phyloP scores from a whole-genome alignment of 805 yeast species.

The Kockiozyma suomiensis region DNA sequence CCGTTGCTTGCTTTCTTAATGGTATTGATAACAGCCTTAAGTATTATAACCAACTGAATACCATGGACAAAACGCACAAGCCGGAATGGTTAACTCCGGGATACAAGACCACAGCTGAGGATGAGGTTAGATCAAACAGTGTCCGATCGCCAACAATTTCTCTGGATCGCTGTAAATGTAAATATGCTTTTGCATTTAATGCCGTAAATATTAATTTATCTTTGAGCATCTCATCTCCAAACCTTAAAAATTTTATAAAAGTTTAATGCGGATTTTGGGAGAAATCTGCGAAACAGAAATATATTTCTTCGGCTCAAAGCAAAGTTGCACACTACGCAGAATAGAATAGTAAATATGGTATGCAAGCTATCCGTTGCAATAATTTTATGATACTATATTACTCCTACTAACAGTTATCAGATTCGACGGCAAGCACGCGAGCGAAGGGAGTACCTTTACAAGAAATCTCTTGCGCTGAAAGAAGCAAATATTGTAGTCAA shows the following conservation, averaged over 20 bases:
- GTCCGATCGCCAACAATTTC: no score
- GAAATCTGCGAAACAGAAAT: not conserved
- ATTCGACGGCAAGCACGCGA: constrained; percentile 90
- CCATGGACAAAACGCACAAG: no score
- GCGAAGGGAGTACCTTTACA: constrained; percentile 87
- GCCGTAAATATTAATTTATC: not conserved
- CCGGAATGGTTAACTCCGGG: no score
- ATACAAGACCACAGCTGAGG: no score
- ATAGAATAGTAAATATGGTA: not conserved
- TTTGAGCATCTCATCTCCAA: not conserved
- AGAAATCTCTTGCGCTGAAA: constrained; percentile 85
- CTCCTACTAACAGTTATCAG: constrained; percentile 8
- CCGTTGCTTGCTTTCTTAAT: not conserved
- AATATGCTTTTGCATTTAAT: not conserved
- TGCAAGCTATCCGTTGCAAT: not conserved
- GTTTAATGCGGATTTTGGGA: not conserved
- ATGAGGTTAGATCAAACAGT: not conserved
- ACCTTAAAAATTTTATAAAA: not conserved
- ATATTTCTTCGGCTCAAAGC: not conserved
- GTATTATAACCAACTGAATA: no score
- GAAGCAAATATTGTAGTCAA: constrained; percentile 85
- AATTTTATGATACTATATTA: no score
- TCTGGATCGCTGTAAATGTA: not conserved
- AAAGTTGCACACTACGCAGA: not conserved
- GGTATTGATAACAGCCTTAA: not conserved